Evolutionary conservation across 345 rosid species (phyloP), one percentile per base, ranked within the genome.

Genomic region (Lepidium didymum): DNA sequence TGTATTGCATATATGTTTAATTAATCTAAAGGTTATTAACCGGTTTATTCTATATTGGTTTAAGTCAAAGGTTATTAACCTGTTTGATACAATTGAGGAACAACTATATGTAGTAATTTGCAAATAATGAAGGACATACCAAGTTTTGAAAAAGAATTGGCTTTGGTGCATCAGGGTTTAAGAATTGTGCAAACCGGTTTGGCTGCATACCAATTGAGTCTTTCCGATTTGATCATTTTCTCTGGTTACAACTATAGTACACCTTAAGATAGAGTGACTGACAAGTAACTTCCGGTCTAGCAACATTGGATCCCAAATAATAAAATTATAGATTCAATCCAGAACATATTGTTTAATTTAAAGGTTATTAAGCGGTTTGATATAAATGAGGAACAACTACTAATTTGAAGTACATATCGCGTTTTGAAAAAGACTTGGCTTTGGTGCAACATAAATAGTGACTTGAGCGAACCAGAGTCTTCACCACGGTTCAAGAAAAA

Each of bases 221-320:
- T 1, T 56, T 35, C 23, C 5, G 36, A 37, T n/a, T n/a, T 6
- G 19, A 25, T 59, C 13, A n/a, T 59, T 41, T 23, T 58, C 49
- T n/a, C 35, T 11, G 3, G 37, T 59, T 14, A 8, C 64, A 41
- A 59, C 37, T 10, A 41, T 13, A n/a, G 50, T 36, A 41, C 50
- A 59, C 0, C 42, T 59, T 14, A 59, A 23, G 10, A 59, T 27
- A 8, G 37, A 59, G 64, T 80, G 70, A 74, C 70, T 78, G 37
- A 73, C 80, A 18, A 83, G 54, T 4, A 80, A 44, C 53, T 76
- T 75, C 65, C 69, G 75, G 44, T 83, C 90, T 4, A 83, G 72
- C 75, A 81, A 75, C 5, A 38, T 10, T 1, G 80, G n/a, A n/a
- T n/a, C n/a, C n/a, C n/a, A n/a, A n/a, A n/a, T n/a, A n/a, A n/a